These are phyloP conservation scores for Nigrograna mackinnonii DNA, from an alignment of 2,329 filamentous ascomycete genomes.

Conservation along the genomic window DNA sequence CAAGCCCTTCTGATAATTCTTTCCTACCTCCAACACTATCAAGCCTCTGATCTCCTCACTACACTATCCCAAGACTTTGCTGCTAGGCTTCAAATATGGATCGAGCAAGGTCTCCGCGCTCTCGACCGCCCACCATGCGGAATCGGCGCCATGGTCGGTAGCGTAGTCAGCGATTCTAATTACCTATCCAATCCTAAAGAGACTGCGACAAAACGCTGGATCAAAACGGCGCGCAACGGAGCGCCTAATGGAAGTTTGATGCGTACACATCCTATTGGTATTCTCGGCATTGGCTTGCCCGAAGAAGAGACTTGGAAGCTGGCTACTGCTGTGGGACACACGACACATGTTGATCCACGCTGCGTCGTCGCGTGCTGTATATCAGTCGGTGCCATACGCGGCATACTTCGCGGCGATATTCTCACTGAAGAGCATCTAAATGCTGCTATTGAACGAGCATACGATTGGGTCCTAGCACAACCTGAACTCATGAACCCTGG, in stretches of 20 bases:
- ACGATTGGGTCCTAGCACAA: constrained; percentile 44
- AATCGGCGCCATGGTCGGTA: constrained; percentile 52
- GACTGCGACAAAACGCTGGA: constrained; percentile 48
- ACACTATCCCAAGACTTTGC: constrained; percentile 48
- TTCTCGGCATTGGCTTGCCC: constrained; percentile 48
- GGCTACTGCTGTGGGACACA: constrained; percentile 47
- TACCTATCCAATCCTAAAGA: constrained; percentile 47
- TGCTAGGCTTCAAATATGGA: constrained; percentile 51
- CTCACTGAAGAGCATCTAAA: constrained; percentile 45
- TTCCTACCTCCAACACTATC: constrained; percentile 50
- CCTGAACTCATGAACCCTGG: constrained; percentile 25
- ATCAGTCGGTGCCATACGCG: constrained; percentile 51
- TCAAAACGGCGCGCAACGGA: constrained; percentile 39
- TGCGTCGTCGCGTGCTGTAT: constrained; percentile 56
- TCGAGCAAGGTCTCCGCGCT: constrained; percentile 50
- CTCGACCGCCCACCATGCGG: constrained; percentile 54
- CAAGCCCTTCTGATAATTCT: constrained; percentile 56
- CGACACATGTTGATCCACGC: constrained; percentile 57
- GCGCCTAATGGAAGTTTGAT: constrained; percentile 59
- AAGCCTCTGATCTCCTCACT: constrained; percentile 14
- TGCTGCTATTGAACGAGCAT: constrained; percentile 43
- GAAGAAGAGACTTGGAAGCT: constrained; percentile 50
- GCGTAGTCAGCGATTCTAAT: constrained; percentile 44
- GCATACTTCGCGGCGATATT: constrained; percentile 52
- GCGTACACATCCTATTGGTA: constrained; percentile 56